These are phyloP conservation scores for Clavulina sp. DNA, from an alignment of 768 basidiomycete genomes.

Conservation along the genomic window DNA sequence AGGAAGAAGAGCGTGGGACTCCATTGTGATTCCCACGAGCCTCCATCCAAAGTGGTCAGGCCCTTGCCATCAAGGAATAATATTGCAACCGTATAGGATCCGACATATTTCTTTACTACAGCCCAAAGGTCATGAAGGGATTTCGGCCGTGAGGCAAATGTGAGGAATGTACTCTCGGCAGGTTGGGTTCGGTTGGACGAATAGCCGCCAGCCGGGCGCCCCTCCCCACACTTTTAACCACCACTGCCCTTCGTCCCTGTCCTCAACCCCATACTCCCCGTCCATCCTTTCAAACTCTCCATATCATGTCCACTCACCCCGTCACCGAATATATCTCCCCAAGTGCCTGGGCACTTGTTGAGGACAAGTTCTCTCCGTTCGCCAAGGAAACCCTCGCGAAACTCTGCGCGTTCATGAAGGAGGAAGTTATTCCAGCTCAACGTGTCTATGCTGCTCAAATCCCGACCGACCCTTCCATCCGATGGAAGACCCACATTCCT, in stretches of 20 bases:
- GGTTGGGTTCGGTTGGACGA: no score
- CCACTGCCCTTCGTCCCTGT: neutral
- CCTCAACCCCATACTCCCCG: neutral
- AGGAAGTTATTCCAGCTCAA: constrained; percentile 71
- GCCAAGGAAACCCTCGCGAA: constrained; percentile 76
- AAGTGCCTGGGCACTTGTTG: constrained; percentile 80
- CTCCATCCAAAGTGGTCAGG: no score
- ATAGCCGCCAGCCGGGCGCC: no score
- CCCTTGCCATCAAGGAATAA: no score
- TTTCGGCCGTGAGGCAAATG: no score
- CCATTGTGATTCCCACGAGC: no score
- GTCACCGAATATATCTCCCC: constrained; percentile 62
- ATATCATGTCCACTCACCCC: constrained; percentile 30
- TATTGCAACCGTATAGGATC: no score
- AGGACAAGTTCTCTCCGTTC: constrained; percentile 82
- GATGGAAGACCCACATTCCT: constrained; percentile 76
- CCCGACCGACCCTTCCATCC: constrained; percentile 47
- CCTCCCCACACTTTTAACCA: no score
- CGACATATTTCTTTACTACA: no score
- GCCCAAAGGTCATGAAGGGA: no score
- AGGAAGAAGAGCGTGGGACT: no score
- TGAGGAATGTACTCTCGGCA: no score
- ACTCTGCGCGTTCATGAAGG: constrained; percentile 73
- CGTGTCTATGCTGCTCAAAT: constrained; percentile 67
- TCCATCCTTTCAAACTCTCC: neutral